Percentiles rank a stretch among this genome's conserved stretches.
Conservation (phyloP, 495 filamentous ascomycete species). For the Friedmanniomyces endolithicus region DNA sequence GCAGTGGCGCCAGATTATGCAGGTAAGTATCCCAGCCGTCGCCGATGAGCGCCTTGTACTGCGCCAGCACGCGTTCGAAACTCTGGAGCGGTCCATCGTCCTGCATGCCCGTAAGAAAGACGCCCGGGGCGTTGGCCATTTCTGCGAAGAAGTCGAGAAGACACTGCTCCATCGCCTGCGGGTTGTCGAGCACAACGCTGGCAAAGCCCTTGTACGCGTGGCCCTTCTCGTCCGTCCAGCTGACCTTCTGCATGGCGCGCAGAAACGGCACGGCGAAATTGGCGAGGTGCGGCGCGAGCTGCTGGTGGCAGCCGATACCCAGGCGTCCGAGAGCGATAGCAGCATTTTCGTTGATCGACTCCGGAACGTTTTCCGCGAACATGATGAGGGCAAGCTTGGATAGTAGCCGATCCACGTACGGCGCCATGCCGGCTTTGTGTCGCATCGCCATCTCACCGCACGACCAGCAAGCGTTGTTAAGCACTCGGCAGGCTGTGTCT, state of each 20-base stretch:
- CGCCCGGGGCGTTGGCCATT: constrained; percentile 64
- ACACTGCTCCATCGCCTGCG: constrained; percentile 78
- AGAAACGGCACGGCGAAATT: constrained; percentile 74
- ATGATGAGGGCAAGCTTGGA: constrained; percentile 65
- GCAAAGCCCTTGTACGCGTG: constrained; percentile 87
- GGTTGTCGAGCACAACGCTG: constrained; percentile 71
- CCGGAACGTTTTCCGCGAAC: constrained; percentile 69
- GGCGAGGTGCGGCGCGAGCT: constrained; percentile 68
- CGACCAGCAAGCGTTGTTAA: constrained; percentile 99
- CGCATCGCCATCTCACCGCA: constrained; percentile 86
- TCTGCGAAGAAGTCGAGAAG: constrained; percentile 65
- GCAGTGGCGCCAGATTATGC: constrained; percentile 13
- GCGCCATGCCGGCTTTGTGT: constrained; percentile 55
- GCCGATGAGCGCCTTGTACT: constrained; percentile 18
- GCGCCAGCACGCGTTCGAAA: constrained; percentile 26
- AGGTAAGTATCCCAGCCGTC: constrained; percentile 11
- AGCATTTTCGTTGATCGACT: constrained; percentile 86
- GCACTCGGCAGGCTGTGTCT: constrained; percentile 68
- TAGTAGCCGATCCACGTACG: constrained; percentile 66
- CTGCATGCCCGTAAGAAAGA: constrained; percentile 42
- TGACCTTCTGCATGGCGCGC: constrained; percentile 66
- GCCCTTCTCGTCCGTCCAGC: constrained; percentile 86
- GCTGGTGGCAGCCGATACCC: constrained; percentile 65
- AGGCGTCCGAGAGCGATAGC: constrained; percentile 85
- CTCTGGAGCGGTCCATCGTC: constrained; percentile 37